Evolutionary conservation across 73 alveolate genomes (phyloP).

Genomic region (Paraurostyla sp.): DNA sequence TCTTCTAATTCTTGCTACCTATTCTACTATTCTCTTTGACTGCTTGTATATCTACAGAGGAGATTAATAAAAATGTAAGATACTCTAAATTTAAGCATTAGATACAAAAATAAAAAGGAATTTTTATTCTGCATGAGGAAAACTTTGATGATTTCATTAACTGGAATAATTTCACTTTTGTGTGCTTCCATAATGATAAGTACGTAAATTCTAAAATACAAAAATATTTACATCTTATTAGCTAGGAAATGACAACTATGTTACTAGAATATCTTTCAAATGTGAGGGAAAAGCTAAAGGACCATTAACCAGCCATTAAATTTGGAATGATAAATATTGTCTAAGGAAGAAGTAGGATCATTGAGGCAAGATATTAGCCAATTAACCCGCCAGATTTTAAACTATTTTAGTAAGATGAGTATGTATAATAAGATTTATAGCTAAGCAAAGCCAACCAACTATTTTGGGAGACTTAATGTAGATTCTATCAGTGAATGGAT

Average conservation of each 20-base stretch:
- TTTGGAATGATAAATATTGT: conserved; percentile 40
- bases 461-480: conserved; percentile 28
- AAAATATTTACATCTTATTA: background rate
- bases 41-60: background rate
- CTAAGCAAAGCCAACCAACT: conserved; percentile 37
- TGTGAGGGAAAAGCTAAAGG: background rate
- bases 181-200: conserved; percentile 49
- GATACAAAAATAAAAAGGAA: conserved; percentile 40
- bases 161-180: conserved; percentile 42
- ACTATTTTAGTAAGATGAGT: conserved; percentile 16
- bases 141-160: conserved; percentile 57
- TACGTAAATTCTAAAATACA: background rate
- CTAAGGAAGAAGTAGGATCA: conserved; percentile 29
- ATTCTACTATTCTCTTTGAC: background rate
- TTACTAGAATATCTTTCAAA: background rate
- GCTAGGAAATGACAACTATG: conserved; percentile 17
- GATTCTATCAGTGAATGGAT: conserved; percentile 29
- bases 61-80: background rate
- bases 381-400: conserved; percentile 50
- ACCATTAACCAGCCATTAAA: conserved; percentile 2
- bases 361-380: conserved; percentile 55
- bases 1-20: no score
- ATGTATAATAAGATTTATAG: background rate
- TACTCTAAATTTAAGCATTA: background rate
- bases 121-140: conserved; percentile 9